A percentile compares a stretch with the other conserved stretches of the same genome.
Evolutionary conservation across 495 filamentous ascomycete genomes (phyloP).

Genomic region (Aspergillus carlsbadensis): DNA sequence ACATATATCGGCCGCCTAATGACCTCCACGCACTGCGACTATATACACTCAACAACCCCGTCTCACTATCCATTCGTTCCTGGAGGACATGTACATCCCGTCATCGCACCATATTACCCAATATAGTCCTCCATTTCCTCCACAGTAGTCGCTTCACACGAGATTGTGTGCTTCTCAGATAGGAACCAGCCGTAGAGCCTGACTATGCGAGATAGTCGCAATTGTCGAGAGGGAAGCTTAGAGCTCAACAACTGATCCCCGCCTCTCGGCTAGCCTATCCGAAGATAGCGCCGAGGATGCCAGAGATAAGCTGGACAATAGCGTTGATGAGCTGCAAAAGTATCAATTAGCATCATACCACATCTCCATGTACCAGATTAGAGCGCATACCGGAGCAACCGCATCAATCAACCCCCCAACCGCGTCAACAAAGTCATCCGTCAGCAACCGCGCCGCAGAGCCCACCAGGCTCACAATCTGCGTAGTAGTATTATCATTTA

Average conservation of each 20-base stretch:
- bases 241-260: background rate
- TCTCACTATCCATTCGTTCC: background rate
- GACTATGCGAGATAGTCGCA: background rate
- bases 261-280: background rate
- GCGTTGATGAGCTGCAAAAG: background rate
- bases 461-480: too few species aligned
- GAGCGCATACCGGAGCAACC: background rate
- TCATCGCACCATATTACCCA: background rate
- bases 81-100: background rate
- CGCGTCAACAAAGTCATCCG: background rate
- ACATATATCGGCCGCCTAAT: background rate
- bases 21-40: slow-evolving; percentile 3
- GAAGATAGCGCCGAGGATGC: background rate
- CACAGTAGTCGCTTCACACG: too few species aligned
- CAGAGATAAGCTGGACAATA: background rate
- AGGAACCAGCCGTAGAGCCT: background rate
- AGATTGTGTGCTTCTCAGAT: background rate
- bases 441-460: background rate
- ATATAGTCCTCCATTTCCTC: too few species aligned
- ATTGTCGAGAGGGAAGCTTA: background rate
- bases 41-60: background rate
- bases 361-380: too few species aligned
- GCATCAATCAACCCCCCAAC: background rate
- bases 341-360: background rate
- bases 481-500: too few species aligned